A percentile compares a stretch with the other conserved stretches of the same genome.
Conservation (phyloP, 2,329 filamentous ascomycete genomes). For the Thermomyces lanuginosus region DNA sequence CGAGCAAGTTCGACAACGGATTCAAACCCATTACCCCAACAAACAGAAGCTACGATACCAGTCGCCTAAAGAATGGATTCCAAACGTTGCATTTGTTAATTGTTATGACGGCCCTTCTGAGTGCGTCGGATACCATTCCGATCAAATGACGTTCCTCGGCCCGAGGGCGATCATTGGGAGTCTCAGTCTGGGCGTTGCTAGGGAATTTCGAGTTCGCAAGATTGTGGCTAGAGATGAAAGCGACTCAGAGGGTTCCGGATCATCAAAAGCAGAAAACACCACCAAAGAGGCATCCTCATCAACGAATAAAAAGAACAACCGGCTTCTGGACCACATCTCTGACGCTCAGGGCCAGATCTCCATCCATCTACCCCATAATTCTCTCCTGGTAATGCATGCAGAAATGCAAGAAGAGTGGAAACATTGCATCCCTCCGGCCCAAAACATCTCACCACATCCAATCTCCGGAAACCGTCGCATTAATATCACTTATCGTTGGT, state of each 20-base stretch:
- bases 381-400: conserved; percentile 85
- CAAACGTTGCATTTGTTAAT: conserved; percentile 89
- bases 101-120: conserved; percentile 72
- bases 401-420: conserved; percentile 98
- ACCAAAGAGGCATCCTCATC: conserved; percentile 3
- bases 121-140: conserved; percentile 80
- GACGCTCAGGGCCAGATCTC: conserved; percentile 72
- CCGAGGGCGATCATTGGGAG: conserved; percentile 80
- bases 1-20: conserved; percentile 54
- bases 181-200: conserved; percentile 75
- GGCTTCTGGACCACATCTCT: conserved; percentile 16
- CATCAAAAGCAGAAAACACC: too few species aligned
- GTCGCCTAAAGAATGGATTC: conserved; percentile 54
- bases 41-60: conserved; percentile 65
- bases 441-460: conserved; percentile 69
- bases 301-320: conserved; percentile 19
- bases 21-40: conserved; percentile 48
- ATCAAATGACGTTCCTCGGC: conserved; percentile 84
- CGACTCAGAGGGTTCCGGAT: too few species aligned
- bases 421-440: conserved; percentile 61
- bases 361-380: conserved; percentile 89
- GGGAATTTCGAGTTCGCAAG: conserved; percentile 76
- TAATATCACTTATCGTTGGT: conserved; percentile 87
- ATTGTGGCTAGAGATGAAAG: conserved; percentile 45
- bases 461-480: conserved; percentile 65